phyloP scores from a whole-genome alignment of 164 flowering plant genomes.

The Magnolia kwangsiensis region DNA sequence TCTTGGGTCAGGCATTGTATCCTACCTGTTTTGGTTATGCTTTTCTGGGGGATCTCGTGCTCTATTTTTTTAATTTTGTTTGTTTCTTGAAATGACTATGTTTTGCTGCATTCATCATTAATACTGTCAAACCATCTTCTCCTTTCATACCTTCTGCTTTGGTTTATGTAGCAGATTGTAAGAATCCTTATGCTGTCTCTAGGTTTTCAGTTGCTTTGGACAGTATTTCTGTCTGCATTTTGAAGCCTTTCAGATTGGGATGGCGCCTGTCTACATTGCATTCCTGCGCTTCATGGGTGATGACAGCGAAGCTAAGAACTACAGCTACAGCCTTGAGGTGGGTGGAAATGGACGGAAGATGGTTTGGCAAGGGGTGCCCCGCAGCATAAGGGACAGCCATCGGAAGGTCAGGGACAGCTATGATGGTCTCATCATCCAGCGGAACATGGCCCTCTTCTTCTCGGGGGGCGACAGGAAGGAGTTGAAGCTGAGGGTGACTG shows the following conservation, averaged over 20 bases:
- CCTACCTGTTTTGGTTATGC: background rate
- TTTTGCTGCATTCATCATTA: background rate
- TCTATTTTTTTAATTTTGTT: background rate
- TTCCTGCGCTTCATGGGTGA: constrained; percentile 66
- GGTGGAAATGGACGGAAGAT: constrained; percentile 57
- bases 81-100: background rate
- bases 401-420: constrained; percentile 59
- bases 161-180: constrained; percentile 18
- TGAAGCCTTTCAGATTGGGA: constrained; percentile 57
- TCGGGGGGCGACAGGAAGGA: constrained; percentile 61
- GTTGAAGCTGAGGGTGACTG: constrained; percentile 56
- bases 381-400: constrained; percentile 61
- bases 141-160: constrained; percentile 2
- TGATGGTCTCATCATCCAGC: constrained; percentile 57
- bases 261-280: constrained; percentile 57
- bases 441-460: constrained; percentile 59
- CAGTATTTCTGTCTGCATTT: constrained; percentile 63
- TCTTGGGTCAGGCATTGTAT: background rate
- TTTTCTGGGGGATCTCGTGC: background rate
- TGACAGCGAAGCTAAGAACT: constrained; percentile 54
- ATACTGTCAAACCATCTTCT: background rate
- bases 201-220: constrained; percentile 72
- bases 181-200: constrained; percentile 16
- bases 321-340: constrained; percentile 54
- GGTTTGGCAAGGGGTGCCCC: constrained; percentile 56